Base-by-base conservation (phyloP, 2,329 filamentous ascomycete genomes). In the Dothidotthia symphoricarpi region DNA sequence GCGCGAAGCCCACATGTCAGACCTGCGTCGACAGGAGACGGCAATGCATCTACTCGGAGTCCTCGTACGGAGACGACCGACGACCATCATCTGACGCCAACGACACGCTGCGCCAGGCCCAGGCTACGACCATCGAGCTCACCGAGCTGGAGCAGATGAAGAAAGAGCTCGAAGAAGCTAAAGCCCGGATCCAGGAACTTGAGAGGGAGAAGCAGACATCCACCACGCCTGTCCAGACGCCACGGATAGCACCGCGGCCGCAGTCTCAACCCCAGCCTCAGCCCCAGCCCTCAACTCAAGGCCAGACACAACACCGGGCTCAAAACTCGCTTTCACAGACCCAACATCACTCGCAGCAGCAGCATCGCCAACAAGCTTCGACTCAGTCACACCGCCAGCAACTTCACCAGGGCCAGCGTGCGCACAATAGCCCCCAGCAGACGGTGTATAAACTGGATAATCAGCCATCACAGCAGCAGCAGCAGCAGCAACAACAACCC, bases 1-100 rank as follows among this genome's bases (percentile, higher is more conserved):
- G 59, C 3, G 43, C 50, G 11, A 51, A 58, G n/a, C 65, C 65
- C 3, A 46, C 46, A 6, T 68, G 65, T 36, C 41, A 59, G 26
- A 63, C 61, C 6, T 68, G 65, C 39, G 39, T 41, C 13, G 60
- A 63, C 28, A 66, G 64, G 49, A 61, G 60, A 25, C 54, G 63
- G 16, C 47, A 51, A 25, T 68, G 65, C 40, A 45, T 59, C 44
- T 68, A 67, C 36, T 46, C 54, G 0, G 58, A 59, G 4, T 36
- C 42, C 4, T 24, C 41, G 3, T 33, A 29, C 11, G 42, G 45
- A 14, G 53, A 59, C 3, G 52, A 58, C n/a, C 45, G 42, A 26
- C 51, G 44, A 11, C 54, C 44, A 22, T 49, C 49, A 10, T 17
- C 26, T 2, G 39, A 42, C 5, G 25, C 39, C 5, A 38, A 28